phyloP scores from a whole-genome alignment of 441 rosid genomes.

The Eruca vesicaria region DNA sequence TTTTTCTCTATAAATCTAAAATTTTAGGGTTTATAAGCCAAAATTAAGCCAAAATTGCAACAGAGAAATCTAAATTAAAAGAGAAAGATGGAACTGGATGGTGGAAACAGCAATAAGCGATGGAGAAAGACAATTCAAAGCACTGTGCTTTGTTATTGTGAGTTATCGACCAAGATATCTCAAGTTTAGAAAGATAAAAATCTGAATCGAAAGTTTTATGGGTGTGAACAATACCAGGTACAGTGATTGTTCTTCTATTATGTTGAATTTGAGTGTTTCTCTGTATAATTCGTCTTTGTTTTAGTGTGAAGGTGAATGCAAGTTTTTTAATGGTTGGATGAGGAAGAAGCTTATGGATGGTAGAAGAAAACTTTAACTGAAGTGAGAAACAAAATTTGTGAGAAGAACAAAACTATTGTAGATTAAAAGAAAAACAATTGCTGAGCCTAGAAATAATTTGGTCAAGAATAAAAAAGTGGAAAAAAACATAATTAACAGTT shows the following conservation, averaged over 20 bases:
- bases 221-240: background rate
- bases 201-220: background rate
- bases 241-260: background rate
- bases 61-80: no score
- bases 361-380: no score
- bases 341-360: no score
- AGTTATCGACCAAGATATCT: no score
- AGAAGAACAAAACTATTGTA: background rate
- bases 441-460: background rate
- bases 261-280: background rate
- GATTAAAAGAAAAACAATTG: background rate
- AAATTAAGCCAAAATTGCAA: no score
- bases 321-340: background rate
- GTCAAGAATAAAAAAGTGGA: background rate
- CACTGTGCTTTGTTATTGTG: no score
- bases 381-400: no score
- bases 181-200: no score
- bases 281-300: background rate
- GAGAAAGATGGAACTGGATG: background rate
- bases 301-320: background rate
- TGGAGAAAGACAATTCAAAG: no score
- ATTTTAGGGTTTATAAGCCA: no score
- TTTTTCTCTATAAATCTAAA: no score
- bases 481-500: background rate
- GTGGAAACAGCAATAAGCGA: background rate